Percentiles rank a stretch among this genome's conserved stretches.
phyloP scores from a whole-genome alignment of 768 basidiomycete species.

The Rhodosporidiobolus sp. region DNA sequence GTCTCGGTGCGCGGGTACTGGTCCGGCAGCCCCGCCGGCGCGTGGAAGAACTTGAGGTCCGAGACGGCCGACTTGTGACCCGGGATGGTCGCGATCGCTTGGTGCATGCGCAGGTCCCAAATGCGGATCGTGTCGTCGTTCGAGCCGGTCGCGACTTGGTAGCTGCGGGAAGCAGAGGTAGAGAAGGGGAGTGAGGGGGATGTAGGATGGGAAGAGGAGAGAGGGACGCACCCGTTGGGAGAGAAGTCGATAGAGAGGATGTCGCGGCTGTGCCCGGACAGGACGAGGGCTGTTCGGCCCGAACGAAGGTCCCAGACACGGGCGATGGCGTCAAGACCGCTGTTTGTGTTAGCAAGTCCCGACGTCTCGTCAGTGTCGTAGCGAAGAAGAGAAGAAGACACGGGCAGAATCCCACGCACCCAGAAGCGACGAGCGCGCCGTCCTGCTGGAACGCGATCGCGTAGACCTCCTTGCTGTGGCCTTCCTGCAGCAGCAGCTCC shows the following conservation, averaged over 20 bases:
- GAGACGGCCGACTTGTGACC: constrained; percentile 93
- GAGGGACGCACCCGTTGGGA: constrained; percentile 74
- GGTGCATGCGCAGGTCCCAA: constrained; percentile 95
- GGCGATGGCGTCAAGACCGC: constrained; percentile 93
- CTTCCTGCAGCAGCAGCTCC: constrained; percentile 78
- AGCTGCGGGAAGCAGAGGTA: constrained; percentile 55
- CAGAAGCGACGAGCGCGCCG: constrained; percentile 86
- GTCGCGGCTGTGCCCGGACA: constrained; percentile 92
- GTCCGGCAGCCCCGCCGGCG: constrained; percentile 12
- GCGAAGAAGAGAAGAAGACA: too few relatives aligned
- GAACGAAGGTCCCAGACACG: constrained; percentile 96
- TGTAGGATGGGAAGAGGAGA: constrained; percentile 1
- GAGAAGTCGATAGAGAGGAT: constrained; percentile 89
- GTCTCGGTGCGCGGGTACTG: constrained; percentile 15
- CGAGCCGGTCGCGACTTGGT: constrained; percentile 94
- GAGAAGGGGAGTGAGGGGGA: neutral
- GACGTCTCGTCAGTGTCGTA: too few relatives aligned
- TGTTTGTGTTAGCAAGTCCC: constrained; percentile 49
- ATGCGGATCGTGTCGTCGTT: constrained; percentile 97
- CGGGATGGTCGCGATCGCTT: constrained; percentile 90
- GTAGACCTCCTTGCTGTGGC: constrained; percentile 95
- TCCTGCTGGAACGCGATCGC: constrained; percentile 93
- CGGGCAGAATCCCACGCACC: constrained; percentile 61
- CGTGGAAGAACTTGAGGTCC: constrained; percentile 88
- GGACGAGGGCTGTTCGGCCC: constrained; percentile 92